Evolutionary conservation across 2,329 filamentous ascomycete species (phyloP), one percentile per base, ranked within the genome.

Genomic region (Colletotrichum zoysiae): DNA sequence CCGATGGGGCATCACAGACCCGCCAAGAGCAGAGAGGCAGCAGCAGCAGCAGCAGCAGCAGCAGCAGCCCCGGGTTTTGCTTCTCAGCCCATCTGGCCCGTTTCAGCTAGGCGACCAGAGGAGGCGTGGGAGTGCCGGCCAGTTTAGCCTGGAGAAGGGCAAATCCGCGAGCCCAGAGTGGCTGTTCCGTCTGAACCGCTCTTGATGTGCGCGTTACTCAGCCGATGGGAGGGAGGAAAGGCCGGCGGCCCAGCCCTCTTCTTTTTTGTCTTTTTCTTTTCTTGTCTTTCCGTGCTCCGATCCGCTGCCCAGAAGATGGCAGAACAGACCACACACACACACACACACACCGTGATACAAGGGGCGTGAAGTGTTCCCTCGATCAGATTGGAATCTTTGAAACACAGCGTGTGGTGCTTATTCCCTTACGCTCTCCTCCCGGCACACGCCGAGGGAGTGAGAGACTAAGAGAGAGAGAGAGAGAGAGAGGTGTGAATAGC

Each of bases 341-440:
- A n/a, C n/a, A 16, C 35, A 57, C 44, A 57, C 66, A 42, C 50
- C 42, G 46, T 0, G 30, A 51, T 44, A 14, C 40, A 8, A 53
- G 51, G 51, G 26, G 50, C 23, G 50, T 35, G 26, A 59, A 44
- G 33, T 12, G 46, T 20, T 7, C 18, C 30, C 30, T 51, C 48
- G 51, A 62, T 62, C 68, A 51, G 68, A 71, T 53, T 64, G 55
- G 67, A 64, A 46, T 46, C 69, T 68, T 68, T 68, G 69, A 71
- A 71, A 71, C 59, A 51, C 42, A 55, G 16, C n/a, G 11, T 69
- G 65, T 55, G 64, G 57, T 62, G 42, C 14, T 58, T 30, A 30
- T 51, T n/a, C 35, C 42, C 44, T 46, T n/a, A n/a, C 26, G 30
- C 42, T 50, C 67, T 48, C 35, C 35, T 46, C 42, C 30, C 16